Evolutionary conservation across 2,329 filamentous ascomycete species (phyloP), one percentile per base, ranked within the genome.

Genomic region (Aspergillus latus): DNA sequence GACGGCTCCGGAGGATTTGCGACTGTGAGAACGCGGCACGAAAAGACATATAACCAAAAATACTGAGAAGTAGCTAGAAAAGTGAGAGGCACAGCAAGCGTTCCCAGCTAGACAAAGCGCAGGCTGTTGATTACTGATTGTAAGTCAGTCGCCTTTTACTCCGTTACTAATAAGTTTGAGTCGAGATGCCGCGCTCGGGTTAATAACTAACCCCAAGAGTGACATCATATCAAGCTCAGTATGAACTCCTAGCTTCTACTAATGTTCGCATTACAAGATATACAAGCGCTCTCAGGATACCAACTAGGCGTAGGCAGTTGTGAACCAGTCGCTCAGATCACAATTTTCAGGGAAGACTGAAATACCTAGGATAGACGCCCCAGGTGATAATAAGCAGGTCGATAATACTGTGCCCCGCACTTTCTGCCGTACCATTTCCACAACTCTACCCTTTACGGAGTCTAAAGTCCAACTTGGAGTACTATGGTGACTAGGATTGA

Each of bases 1-100:
- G 67, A 62, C 76, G 76, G 44, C 52, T 64, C 44, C 57, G 62
- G 39, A 60, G 56, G 47, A 54, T 54, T 49, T 58, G 60, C 37
- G 60, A 49, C 43, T 56, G 63, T 49, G 52, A 49, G 29, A 62
- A 54, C 13, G 54, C 50, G 36, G 52, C 59, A 42, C 56, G 59
- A 49, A 59, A 43, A 61, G 61, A 65, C 70, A 72, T 72, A 62
- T 58, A 66, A 48, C 10, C 15, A n/a, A 32, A 44, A 7, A 29
- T 15, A 26, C 16, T 39, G 13, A 15, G 40, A 29, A 44, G 21
- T 34, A 49, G 15, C 16, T 10, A 6, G 45, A 26, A 11, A n/a
- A 30, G 11, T 49, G 16, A 11, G 11, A 1, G 30, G 8, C 4
- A 39, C 7, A n/a, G n/a, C 29, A 50, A 42, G 4, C n/a, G 16